Evolutionary conservation across 805 yeast genomes (phyloP).

Genomic region (Spathaspora passalidarum): DNA sequence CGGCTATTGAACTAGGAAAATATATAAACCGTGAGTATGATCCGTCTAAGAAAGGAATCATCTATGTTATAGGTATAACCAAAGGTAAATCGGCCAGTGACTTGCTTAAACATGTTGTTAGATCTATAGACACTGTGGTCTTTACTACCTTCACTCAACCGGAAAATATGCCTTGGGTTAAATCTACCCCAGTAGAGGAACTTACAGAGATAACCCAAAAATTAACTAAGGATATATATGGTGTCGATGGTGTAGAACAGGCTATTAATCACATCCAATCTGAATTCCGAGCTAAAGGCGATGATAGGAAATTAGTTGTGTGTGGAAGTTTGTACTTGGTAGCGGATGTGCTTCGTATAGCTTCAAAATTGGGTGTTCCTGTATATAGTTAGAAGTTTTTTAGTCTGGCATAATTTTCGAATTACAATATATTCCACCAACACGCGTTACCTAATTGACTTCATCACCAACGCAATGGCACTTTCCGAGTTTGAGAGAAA

Average conservation of each 20-base stretch:
- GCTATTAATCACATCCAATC: constrained; percentile 12
- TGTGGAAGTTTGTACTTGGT: constrained; percentile 44
- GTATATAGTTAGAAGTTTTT: background rate
- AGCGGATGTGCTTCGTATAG: constrained; percentile 26
- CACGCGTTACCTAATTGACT: too few relatives aligned
- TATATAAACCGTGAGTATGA: constrained; percentile 37
- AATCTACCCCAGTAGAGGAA: constrained; percentile 11
- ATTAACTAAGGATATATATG: constrained; percentile 10
- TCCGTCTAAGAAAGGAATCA: constrained; percentile 25
- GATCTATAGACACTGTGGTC: constrained; percentile 50
- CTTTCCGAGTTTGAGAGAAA: constrained; percentile 68
- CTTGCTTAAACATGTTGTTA: constrained; percentile 50
- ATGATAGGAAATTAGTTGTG: constrained; percentile 29
- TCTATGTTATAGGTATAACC: constrained; percentile 74
- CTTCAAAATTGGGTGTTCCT: background rate
- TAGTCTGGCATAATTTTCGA: too few relatives aligned
- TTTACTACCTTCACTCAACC: constrained; percentile 66
- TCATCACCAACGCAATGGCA: constrained; percentile 16
- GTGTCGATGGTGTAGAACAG: constrained; percentile 10
- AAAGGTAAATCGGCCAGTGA: constrained; percentile 60
- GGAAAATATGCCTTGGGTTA: constrained; percentile 94
- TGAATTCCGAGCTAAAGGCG: constrained; percentile 15
- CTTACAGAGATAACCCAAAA: constrained; percentile 2
- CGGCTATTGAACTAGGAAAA: constrained; percentile 68
- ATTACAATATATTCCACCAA: too few relatives aligned